Conservation (phyloP, 2,329 filamentous ascomycete genomes). For the Cladorrhinum sp. region DNA sequence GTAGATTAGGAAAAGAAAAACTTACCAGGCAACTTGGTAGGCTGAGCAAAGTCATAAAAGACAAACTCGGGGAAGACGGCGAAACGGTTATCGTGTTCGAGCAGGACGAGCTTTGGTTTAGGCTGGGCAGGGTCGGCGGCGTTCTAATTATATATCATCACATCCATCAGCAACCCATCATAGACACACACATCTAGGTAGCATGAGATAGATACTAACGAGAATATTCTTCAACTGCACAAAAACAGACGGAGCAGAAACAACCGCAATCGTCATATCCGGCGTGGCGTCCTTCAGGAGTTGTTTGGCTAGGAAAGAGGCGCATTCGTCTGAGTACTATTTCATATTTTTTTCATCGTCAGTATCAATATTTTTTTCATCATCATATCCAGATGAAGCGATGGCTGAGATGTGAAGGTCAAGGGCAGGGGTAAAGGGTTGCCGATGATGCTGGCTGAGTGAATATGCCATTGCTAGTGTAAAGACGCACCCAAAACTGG, state of each 20-base stretch:
- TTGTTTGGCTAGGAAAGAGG: conserved; percentile 59
- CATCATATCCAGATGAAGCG: too few species aligned
- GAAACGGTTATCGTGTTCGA: conserved; percentile 75
- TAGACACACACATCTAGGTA: not conserved
- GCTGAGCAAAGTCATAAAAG: conserved; percentile 70
- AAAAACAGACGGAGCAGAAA: conserved; percentile 76
- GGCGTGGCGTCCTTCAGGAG: conserved; percentile 60
- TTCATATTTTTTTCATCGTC: not conserved
- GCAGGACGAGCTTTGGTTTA: conserved; percentile 59
- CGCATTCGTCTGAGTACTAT: conserved; percentile 71
- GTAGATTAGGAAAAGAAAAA: conserved; percentile 4
- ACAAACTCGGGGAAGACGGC: conserved; percentile 70
- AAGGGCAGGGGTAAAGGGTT: too few species aligned
- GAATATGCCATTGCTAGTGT: too few species aligned
- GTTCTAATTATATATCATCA: conserved; percentile 2
- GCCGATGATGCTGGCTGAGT: too few species aligned
- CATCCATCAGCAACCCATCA: not conserved
- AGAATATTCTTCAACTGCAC: conserved; percentile 65
- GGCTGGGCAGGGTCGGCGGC: conserved; percentile 29
- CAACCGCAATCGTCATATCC: conserved; percentile 61
- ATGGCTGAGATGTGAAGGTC: too few species aligned
- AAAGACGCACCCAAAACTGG: conserved; percentile 70
- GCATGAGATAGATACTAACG: conserved; percentile 8
- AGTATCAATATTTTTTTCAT: not conserved
- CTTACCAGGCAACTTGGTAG: conserved; percentile 60